phyloP scores from a whole-genome alignment of 2,329 filamentous ascomycete genomes.

The Colletotrichum tropicale region DNA sequence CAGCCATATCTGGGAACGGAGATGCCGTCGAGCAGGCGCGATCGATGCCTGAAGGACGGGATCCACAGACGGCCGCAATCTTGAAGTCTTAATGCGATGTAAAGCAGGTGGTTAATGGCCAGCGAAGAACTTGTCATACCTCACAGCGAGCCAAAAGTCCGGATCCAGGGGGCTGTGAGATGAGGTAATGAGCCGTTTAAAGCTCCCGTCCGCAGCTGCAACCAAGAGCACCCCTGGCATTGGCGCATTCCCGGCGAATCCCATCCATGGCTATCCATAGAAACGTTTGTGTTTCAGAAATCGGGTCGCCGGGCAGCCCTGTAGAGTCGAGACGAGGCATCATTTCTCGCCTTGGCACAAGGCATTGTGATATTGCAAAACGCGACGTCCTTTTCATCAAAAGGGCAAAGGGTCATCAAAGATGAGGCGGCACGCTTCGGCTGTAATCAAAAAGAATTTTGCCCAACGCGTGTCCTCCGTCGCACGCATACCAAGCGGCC shows the following conservation, averaged over 20 bases:
- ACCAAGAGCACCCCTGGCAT: not conserved
- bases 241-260: not conserved
- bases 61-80: not conserved
- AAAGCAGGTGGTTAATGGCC: not conserved
- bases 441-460: not conserved
- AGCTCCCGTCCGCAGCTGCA: conserved; percentile 2
- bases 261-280: conserved; percentile 3
- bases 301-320: conserved; percentile 1
- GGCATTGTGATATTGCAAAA: not conserved
- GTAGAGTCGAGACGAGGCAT: not conserved
- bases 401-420: not conserved
- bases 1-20: not conserved
- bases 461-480: not conserved
- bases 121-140: not conserved
- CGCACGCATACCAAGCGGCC: not conserved
- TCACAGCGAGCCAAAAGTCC: not conserved
- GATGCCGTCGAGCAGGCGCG: not conserved
- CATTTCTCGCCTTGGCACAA: not conserved
- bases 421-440: not conserved
- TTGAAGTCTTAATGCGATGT: not conserved
- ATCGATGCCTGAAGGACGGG: not conserved
- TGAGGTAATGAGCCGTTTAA: not conserved
- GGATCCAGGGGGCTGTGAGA: not conserved
- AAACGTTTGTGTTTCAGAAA: conserved; percentile 8
- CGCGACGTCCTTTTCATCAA: not conserved